Conservation (phyloP, 768 basidiomycete species). For the Plicaturopsis crispa region DNA sequence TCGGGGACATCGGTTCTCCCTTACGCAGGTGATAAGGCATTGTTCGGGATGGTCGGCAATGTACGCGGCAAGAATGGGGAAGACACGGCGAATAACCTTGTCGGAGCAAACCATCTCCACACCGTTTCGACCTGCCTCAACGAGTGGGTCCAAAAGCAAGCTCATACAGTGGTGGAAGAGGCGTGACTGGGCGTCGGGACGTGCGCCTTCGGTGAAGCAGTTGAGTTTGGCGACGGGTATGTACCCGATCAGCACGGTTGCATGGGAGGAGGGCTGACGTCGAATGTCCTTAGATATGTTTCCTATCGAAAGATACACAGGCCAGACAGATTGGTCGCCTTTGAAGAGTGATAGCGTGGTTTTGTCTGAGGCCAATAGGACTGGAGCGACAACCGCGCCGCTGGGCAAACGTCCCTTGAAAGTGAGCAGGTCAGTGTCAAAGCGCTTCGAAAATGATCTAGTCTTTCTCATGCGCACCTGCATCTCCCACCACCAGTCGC, state of each 20-base stretch:
- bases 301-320: conserved; percentile 35
- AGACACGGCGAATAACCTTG: conserved; percentile 18
- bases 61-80: conserved; percentile 32
- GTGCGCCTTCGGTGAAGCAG: conserved; percentile 13
- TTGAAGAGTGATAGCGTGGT: conserved; percentile 31
- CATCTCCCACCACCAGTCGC: conserved; percentile 26
- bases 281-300: conserved; percentile 33
- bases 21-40: conserved; percentile 22
- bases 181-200: not conserved
- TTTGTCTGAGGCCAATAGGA: conserved; percentile 41
- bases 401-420: not conserved
- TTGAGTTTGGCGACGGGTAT: conserved; percentile 27
- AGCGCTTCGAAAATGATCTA: not conserved
- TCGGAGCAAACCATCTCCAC: conserved; percentile 28
- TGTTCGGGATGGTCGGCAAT: conserved; percentile 39
- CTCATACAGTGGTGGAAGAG: conserved; percentile 33
- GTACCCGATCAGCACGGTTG: conserved; percentile 30
- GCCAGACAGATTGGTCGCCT: conserved; percentile 33
- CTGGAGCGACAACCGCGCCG: conserved; percentile 27
- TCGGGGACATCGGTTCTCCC: conserved; percentile 19
- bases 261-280: conserved; percentile 24
- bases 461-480: conserved; percentile 20
- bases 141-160: conserved; percentile 22
- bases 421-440: not conserved
- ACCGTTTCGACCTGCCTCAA: conserved; percentile 21